A percentile compares a stretch with the other conserved stretches of the same genome.
phyloP scores from a whole-genome alignment of 2,329 filamentous ascomycete genomes.

The Phialophora verrucosa region DNA sequence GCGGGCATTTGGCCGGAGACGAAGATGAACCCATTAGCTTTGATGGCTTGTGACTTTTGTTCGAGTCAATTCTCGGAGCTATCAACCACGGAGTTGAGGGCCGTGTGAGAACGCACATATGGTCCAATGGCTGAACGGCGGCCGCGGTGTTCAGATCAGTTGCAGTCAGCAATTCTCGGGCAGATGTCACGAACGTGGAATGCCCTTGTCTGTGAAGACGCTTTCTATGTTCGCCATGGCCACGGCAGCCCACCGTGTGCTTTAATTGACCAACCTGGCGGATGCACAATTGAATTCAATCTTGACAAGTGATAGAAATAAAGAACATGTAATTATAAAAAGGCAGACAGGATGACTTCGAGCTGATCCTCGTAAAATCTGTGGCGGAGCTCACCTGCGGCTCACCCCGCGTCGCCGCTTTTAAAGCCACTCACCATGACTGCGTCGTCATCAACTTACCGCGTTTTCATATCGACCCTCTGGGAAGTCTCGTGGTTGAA shows the following conservation, averaged over 20 bases:
- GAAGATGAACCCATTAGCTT: slow-evolving; percentile 70
- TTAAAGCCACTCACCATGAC: too few relatives aligned
- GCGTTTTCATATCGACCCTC: too few relatives aligned
- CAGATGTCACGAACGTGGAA: slow-evolving; percentile 9
- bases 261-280: not conserved
- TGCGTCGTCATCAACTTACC: too few relatives aligned
- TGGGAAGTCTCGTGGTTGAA: too few relatives aligned
- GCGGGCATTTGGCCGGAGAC: slow-evolving; percentile 60
- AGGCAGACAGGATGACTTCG: too few relatives aligned
- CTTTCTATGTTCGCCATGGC: slow-evolving; percentile 9
- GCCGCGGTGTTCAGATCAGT: not conserved
- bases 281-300: too few relatives aligned
- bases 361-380: too few relatives aligned
- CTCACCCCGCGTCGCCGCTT: too few relatives aligned
- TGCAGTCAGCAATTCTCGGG: not conserved
- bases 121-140: slow-evolving; percentile 5
- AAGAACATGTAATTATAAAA: not conserved
- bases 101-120: slow-evolving; percentile 1
- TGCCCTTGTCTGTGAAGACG: slow-evolving; percentile 16
- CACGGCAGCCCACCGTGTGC: too few relatives aligned
- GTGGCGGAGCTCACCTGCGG: too few relatives aligned
- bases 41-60: slow-evolving; percentile 62
- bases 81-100: not conserved
- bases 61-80: not conserved
- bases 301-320: not conserved